Evolutionary conservation across 495 filamentous ascomycete genomes (phyloP), one percentile per base, ranked within the genome.

Genomic region (Podospora fimiseda): DNA sequence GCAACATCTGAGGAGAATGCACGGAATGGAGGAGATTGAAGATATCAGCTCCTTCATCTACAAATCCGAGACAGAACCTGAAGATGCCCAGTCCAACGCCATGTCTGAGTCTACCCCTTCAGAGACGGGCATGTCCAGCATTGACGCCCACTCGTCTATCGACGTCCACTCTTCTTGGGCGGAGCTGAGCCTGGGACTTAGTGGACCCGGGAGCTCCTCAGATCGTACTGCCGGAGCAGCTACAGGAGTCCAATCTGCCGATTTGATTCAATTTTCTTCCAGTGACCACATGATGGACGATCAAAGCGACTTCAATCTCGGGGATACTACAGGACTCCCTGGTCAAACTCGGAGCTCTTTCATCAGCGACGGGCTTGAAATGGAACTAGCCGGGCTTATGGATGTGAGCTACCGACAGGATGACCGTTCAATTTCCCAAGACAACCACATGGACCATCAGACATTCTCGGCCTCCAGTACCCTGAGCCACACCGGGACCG

Each of bases 1-100:
- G 61, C 84, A 87, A 51, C 93, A 98, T 60, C 74, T 95, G 41
- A 78, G 76, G 51, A 81, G 87, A n/a, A 85, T 93, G 62, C 92
- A 98, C 38, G 6, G 51, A 1, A 62, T 64, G 0, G 22, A 52
- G 0, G 7, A 66, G 18, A 73, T 78, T 3, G 70, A 78, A 27
- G 73, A 84, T 54, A 59, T 76, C 2, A 73, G 79, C 4, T 56
- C 65, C 13, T 74, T 86, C 19, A 64, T 82, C 44, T 70, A 70
- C 49, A 76, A 64, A 86, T 86, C 69, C 61, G 74, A 59, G 14
- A 19, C 21, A 0, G 2, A 20, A 5, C 13, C 20, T 14, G 3
- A 38, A 9, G 18, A 9, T 16, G 36, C 7, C 20, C 15, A 19
- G 3, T 18, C 7, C 13, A 33, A 2, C 1, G 44, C 13, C 9